Evolutionary conservation across 1,284 basidiomycete genomes (phyloP), one percentile per base, ranked within the genome.

Genomic region (Papiliotrema fonsecae): DNA sequence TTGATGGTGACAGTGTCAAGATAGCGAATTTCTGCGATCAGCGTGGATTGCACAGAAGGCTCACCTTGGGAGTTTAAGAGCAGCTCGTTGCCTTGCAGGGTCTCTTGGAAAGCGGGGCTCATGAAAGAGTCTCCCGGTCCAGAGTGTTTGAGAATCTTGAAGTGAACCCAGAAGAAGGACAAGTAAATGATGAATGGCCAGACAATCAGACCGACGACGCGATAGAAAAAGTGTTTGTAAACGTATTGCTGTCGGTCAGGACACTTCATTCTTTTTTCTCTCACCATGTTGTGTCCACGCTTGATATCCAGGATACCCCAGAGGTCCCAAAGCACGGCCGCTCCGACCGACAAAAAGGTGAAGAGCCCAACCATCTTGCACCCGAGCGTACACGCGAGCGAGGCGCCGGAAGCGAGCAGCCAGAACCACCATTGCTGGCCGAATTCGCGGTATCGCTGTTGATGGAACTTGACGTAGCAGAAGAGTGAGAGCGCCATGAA

Each of bases 331-430:
- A 88, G 71, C 36, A 98, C 96, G 4, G 94, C 94, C 32, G 86
- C 78, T 1, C 96, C 96, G 57, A 99, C 84, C 18, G 88, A 84
- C 40, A 84, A 58, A 54, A 98, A 97, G 1, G 91, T 93, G 55
- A 99, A 80, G 48, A 98, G 79, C 43, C 96, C 96, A 61, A 97
- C 97, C 77, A 98, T 94, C 76, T 99, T 99, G 71, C 94, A 96
- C 18, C 89, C 91, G 79, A 97, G 88, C 2, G 93, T 92, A 69
- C 91, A 87, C 27, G 92, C 91, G 79, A 99, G 88, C 69, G 87
- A 90, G 42, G 87, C 79, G 30, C 96, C 96, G 1, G 96, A 97
- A 1, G 86, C 80, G 32, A 87, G 70, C 38, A 98, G 79, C 96
- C 96, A 99, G 40, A 80, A 79, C 91, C 93, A 98, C 96, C 96